These are phyloP conservation scores for Ophiocordyceps sinensis DNA, from an alignment of 2,329 filamentous ascomycete species.

Conservation along the genomic window DNA sequence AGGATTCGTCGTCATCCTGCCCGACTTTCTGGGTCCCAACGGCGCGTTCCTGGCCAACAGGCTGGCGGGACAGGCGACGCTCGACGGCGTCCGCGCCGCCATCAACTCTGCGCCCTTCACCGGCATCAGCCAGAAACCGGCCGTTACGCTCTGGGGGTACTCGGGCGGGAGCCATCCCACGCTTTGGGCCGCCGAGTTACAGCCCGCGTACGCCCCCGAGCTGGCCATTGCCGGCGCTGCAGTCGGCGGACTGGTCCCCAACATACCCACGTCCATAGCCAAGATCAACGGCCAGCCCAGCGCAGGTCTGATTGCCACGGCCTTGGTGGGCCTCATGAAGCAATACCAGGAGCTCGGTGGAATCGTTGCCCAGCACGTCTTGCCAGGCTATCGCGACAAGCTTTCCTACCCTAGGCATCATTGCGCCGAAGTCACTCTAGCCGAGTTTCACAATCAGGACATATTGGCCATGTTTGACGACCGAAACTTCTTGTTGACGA, in stretches of 20 bases:
- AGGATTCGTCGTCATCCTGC: conserved; percentile 32
- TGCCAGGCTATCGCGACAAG: conserved; percentile 10
- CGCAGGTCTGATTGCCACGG: too few relatives aligned
- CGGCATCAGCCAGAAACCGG: conserved; percentile 15
- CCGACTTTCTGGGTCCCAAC: conserved; percentile 29
- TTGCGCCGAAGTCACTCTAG: conserved; percentile 10
- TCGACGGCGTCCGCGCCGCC: conserved; percentile 28
- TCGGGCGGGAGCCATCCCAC: conserved; percentile 10
- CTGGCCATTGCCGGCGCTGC: conserved; percentile 11
- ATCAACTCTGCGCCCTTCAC: conserved; percentile 13
- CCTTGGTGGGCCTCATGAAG: too few relatives aligned
- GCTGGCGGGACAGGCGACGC: conserved; percentile 23
- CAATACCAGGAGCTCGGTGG: too few relatives aligned
- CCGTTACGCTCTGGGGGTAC: conserved; percentile 28
- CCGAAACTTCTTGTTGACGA: conserved; percentile 9
- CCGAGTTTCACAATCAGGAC: conserved; percentile 17
- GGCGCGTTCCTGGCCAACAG: conserved; percentile 26
- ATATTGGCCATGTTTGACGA: conserved; percentile 25
- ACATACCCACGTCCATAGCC: conserved; percentile 4
- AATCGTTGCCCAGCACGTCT: too few relatives aligned
- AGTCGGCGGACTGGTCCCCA: conserved; percentile 9
- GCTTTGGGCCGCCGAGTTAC: conserved; percentile 10
- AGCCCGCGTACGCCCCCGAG: conserved; percentile 11
- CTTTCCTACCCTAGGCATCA: conserved; percentile 12
- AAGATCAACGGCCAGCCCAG: conserved; percentile 5